phyloP scores from a whole-genome alignment of 495 filamentous ascomycete genomes.

The Xylaria acuta region DNA sequence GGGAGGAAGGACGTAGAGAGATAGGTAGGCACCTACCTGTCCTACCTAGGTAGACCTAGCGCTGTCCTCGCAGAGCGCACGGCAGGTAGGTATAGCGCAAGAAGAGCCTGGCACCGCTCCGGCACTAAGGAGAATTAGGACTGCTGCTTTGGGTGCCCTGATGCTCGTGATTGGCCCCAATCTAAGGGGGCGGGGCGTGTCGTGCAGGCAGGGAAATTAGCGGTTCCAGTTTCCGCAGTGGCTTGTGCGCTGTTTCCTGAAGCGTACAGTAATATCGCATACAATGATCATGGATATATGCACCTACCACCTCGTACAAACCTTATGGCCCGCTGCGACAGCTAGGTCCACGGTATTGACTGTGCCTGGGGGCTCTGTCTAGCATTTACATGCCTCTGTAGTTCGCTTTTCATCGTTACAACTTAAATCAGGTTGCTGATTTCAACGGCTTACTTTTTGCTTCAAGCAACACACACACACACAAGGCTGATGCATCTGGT shows the following conservation, averaged over 20 bases:
- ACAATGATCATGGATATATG: too few species aligned
- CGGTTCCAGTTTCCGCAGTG: conserved; percentile 32
- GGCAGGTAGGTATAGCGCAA: neutral
- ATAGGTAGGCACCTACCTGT: neutral
- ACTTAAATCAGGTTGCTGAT: neutral
- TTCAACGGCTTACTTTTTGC: neutral
- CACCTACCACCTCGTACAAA: too few species aligned
- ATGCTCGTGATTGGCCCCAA: conserved; percentile 1
- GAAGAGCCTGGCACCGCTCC: conserved; percentile 5
- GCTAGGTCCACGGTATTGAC: too few species aligned
- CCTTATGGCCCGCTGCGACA: neutral
- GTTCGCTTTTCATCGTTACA: neutral
- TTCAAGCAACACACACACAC: neutral
- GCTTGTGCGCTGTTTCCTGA: conserved; percentile 18
- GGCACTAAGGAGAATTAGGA: conserved; percentile 26
- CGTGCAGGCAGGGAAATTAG: conserved; percentile 47
- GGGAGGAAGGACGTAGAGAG: neutral
- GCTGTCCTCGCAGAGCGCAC: conserved; percentile 12
- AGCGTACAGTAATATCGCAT: conserved; percentile 12
- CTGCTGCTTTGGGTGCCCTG: neutral
- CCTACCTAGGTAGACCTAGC: conserved; percentile 17
- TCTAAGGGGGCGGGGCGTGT: conserved; percentile 28
- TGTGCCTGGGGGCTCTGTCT: too few species aligned
- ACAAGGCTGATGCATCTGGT: neutral
- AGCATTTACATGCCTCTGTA: neutral